Base-by-base conservation (phyloP, 2,329 filamentous ascomycete species). In the Diaporthe vexans region DNA sequence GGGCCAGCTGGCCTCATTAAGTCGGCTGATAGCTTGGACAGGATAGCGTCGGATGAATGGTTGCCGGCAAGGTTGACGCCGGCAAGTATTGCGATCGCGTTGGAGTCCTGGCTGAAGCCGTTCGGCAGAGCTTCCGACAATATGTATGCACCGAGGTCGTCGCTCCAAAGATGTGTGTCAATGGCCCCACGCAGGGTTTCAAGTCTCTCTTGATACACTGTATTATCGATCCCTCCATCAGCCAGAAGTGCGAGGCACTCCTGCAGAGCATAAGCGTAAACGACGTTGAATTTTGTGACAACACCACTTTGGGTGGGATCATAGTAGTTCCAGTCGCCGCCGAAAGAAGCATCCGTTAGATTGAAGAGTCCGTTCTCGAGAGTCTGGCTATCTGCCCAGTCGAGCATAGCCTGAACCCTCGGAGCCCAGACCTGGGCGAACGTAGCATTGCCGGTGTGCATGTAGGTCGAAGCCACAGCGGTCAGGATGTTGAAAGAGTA, bases 51-150 rank as follows among this genome's bases (percentile, higher is more conserved):
- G n/a, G 57, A 43, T 24, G 57, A 61, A 5, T 61, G 57, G 10
- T 61, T 61, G 57, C 35, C 57, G 57, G 57, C 57, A 19, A 61
- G 35, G n/a, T 61, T 61, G n/a, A 63, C 58, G 9, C 58, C 58
- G 24, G 58, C 58, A 2, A 63, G 58, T 43, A 63, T 63, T 11
- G 37, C 58, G 15, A 63, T 43, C 7, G 37, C 58, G 24, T 63
- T 63, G 24, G 58, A 19, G 58, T 63, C 58, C 58, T 63, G 58
- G 35, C 35, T 26, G 57, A 61, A 43, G 1, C 35, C 35, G 35
- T 26, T 10, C 3, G n/a, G 15, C 17, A 63, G 10, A 1, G 17
- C 10, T 3, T 63, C 58, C 24, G 58, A 63, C 58, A 63, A 9
- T 1, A 63, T 29, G 37, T 63, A 46, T 24, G 58, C 58, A 11